These are phyloP conservation scores for Trichosporon inkin DNA, from an alignment of 1,284 basidiomycete genomes.

Conservation along the genomic window DNA sequence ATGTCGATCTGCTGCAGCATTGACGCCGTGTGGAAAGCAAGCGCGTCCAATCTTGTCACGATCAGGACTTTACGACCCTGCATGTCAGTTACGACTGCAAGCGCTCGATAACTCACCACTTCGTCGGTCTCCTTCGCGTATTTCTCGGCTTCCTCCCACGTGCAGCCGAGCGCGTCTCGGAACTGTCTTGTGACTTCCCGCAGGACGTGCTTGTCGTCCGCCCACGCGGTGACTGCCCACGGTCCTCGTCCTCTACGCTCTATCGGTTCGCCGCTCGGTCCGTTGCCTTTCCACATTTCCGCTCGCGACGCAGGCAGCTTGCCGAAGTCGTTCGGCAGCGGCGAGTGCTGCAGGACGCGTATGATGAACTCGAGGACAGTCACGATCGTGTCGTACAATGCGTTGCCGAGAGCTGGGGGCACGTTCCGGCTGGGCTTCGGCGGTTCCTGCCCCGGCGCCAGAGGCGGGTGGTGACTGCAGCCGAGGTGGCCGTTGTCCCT, in stretches of 20 bases:
- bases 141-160: slow-evolving; percentile 49
- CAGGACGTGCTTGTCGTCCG: slow-evolving; percentile 95
- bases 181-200: slow-evolving; percentile 82
- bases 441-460: slow-evolving; percentile 30
- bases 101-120: slow-evolving; percentile 30
- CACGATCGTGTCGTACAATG: slow-evolving; percentile 67
- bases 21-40: slow-evolving; percentile 73
- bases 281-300: slow-evolving; percentile 48
- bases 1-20: slow-evolving; percentile 83
- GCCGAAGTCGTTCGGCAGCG: slow-evolving; percentile 61
- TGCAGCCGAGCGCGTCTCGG: slow-evolving; percentile 61
- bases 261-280: slow-evolving; percentile 30
- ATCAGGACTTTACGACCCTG: slow-evolving; percentile 80
- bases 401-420: slow-evolving; percentile 62
- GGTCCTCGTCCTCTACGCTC: slow-evolving; percentile 58
- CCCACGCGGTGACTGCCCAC: slow-evolving; percentile 86
- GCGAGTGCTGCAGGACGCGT: slow-evolving; percentile 77
- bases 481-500: slow-evolving; percentile 55
- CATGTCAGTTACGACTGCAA: background rate
- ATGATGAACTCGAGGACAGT: slow-evolving; percentile 80
- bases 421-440: slow-evolving; percentile 35
- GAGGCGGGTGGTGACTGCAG: slow-evolving; percentile 65
- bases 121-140: slow-evolving; percentile 65
- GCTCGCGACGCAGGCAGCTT: slow-evolving; percentile 63
- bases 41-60: slow-evolving; percentile 63